Evolutionary conservation across 2,329 filamentous ascomycete species (phyloP).

Genomic region (Daldinia sp.): DNA sequence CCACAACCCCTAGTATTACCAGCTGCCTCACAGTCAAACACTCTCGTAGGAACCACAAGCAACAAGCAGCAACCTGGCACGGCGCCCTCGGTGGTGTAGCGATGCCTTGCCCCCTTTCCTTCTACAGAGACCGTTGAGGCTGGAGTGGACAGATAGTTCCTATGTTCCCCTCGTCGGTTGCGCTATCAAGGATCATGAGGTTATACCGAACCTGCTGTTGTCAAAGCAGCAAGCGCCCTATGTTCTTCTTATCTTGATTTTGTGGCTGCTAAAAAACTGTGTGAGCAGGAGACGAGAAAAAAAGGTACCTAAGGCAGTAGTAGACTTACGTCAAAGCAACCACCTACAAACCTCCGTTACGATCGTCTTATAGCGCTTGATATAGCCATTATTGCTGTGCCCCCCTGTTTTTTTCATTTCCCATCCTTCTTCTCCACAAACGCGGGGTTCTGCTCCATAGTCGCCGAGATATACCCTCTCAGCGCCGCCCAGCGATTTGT

Average conservation of each 20-base stretch:
- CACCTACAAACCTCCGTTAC: neutral
- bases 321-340: neutral
- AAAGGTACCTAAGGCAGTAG: too few relatives aligned
- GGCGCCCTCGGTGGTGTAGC: neutral
- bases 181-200: neutral
- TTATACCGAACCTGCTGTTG: neutral
- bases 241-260: neutral
- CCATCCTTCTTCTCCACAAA: constrained; percentile 63
- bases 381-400: neutral
- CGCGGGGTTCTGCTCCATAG: constrained; percentile 88
- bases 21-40: neutral
- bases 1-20: neutral
- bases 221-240: neutral
- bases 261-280: neutral
- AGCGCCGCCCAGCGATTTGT: constrained; percentile 82
- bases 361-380: neutral
- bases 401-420: constrained; percentile 33
- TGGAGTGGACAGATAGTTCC: neutral
- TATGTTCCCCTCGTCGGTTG: neutral
- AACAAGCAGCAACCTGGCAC: neutral
- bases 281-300: neutral
- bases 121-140: neutral
- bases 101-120: neutral
- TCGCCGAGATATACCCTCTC: constrained; percentile 84
- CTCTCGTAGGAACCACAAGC: neutral